A percentile compares a stretch with the other conserved stretches of the same genome.
Conservation (phyloP, 768 basidiomycete species). For the Cystofilobasidium ferigula region DNA sequence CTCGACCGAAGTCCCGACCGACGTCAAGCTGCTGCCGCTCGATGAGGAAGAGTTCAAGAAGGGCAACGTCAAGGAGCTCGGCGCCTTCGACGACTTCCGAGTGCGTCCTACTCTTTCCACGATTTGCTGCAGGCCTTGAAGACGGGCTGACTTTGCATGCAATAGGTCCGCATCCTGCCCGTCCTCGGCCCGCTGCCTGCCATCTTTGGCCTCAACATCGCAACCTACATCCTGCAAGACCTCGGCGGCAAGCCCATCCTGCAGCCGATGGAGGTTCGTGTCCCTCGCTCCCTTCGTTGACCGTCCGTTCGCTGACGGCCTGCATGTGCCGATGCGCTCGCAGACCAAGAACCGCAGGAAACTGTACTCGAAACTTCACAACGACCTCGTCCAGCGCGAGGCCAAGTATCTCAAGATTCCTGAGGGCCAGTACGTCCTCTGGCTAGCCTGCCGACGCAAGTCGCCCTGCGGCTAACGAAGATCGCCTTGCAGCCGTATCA, state of each 20-base stretch:
- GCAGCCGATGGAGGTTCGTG: constrained; percentile 51
- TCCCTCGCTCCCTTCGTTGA: background rate
- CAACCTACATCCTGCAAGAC: constrained; percentile 76
- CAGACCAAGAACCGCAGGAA: constrained; percentile 68
- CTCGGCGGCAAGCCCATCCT: constrained; percentile 70
- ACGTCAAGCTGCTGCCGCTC: constrained; percentile 77
- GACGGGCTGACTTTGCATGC: background rate
- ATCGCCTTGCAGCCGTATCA: constrained; percentile 6
- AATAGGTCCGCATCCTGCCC: constrained; percentile 41
- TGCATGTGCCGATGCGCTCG: background rate
- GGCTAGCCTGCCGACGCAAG: too few species aligned
- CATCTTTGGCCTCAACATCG: constrained; percentile 81
- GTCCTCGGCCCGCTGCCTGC: constrained; percentile 56
- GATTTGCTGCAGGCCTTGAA: background rate
- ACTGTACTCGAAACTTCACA: constrained; percentile 65
- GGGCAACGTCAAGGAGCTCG: constrained; percentile 77
- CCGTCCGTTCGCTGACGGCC: constrained; percentile 31
- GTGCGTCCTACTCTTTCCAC: constrained; percentile 46
- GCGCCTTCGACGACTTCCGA: constrained; percentile 82
- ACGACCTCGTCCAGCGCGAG: constrained; percentile 66
- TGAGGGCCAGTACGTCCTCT: constrained; percentile 16
- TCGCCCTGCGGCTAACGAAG: background rate
- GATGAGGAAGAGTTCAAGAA: constrained; percentile 85
- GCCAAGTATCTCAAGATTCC: constrained; percentile 17
- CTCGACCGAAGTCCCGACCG: constrained; percentile 83